Evolutionary conservation across 228 moss, liverwort and hornwort species (phyloP).

Genomic region (Sphagnum magellanicum): DNA sequence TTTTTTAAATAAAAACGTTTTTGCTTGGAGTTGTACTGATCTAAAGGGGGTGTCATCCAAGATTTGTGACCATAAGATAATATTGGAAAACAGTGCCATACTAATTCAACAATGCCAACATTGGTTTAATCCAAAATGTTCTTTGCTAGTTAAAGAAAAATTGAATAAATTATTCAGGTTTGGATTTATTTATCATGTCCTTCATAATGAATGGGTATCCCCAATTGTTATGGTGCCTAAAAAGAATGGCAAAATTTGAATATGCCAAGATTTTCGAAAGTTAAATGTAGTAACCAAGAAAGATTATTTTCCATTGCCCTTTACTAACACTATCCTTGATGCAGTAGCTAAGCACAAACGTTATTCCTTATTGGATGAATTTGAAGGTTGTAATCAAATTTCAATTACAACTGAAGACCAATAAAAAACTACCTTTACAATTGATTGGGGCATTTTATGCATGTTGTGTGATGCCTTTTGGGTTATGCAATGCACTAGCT

Average conservation of each 20-base stretch:
- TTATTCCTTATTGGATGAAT: constrained; percentile 16
- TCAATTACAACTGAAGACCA: not conserved
- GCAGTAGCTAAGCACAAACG: constrained; percentile 8
- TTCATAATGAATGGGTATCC: constrained; percentile 3
- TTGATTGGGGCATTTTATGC: constrained; percentile 17
- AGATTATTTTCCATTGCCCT: constrained; percentile 9
- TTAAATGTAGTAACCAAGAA: constrained; percentile 2
- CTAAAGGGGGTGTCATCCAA: not conserved
- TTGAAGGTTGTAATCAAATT: constrained; percentile 9
- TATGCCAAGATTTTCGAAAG: constrained; percentile 3
- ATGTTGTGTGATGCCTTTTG: constrained; percentile 2
- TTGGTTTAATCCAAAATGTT: constrained; percentile 2
- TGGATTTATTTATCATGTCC: constrained; percentile 4
- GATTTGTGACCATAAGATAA: not conserved
- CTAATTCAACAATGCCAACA: not conserved
- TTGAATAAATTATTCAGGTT: not conserved
- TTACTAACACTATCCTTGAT: constrained; percentile 9
- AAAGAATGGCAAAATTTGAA: constrained; percentile 5
- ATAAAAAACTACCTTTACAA: constrained; percentile 9
- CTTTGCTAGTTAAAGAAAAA: constrained; percentile 1
- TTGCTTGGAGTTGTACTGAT: constrained; percentile 2
- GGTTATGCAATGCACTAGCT: constrained; percentile 7
- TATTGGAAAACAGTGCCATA: not conserved
- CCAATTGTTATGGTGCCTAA: constrained; percentile 1
- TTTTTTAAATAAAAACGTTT: not conserved